Conservation (phyloP, 2,329 filamentous ascomycete species). For the Geosmithia putterillii region DNA sequence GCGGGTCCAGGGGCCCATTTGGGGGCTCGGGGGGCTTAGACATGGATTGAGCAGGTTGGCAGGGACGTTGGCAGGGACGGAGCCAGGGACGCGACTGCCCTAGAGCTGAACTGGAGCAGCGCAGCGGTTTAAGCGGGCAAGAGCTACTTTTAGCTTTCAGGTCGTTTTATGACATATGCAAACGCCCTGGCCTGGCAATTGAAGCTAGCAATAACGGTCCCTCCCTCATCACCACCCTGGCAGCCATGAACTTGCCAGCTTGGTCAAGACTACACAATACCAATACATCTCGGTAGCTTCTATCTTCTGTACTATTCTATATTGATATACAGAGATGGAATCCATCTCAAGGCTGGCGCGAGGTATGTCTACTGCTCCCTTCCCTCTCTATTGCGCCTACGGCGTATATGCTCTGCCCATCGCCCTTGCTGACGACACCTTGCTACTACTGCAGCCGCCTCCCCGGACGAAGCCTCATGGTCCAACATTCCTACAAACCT, state of each 20-base stretch:
- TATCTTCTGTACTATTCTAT: neutral
- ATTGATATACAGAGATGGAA: neutral
- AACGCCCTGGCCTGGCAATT: no score
- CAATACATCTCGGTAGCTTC: neutral
- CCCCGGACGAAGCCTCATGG: conserved; percentile 19
- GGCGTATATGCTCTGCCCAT: no score
- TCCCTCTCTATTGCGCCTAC: neutral
- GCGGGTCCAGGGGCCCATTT: no score
- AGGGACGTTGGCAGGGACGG: no score
- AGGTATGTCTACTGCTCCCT: neutral
- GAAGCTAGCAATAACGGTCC: neutral
- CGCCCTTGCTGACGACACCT: neutral
- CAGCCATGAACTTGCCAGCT: neutral
- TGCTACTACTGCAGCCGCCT: neutral
- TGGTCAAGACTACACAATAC: neutral
- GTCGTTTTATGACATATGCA: no score
- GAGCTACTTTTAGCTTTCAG: no score
- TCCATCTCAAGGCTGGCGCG: neutral
- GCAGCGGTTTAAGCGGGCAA: no score
- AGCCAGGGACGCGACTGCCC: no score
- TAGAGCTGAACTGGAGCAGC: no score
- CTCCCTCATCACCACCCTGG: neutral
- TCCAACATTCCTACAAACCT: conserved; percentile 37
- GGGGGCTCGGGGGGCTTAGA: no score
- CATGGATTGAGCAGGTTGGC: no score